Percentiles rank a stretch among this genome's conserved stretches.
Conservation (phyloP, 441 rosid genomes). For the Euphorbia corollata region DNA sequence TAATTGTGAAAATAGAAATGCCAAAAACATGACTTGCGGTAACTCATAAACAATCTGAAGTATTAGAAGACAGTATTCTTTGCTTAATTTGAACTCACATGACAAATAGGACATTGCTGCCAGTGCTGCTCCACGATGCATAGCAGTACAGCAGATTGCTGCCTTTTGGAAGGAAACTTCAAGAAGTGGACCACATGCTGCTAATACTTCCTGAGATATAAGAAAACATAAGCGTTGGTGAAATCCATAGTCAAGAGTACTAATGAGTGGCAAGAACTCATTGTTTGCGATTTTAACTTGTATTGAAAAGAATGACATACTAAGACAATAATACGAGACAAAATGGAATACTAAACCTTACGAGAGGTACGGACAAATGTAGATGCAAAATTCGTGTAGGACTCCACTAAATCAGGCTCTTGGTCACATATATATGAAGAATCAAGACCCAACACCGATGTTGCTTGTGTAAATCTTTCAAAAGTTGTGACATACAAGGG, state of each 20-base stretch:
- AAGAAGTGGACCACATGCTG: conserved; percentile 68
- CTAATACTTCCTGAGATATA: conserved; percentile 62
- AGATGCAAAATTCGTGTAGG: conserved; percentile 84
- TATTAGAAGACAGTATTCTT: background rate
- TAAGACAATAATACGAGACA: conserved; percentile 1
- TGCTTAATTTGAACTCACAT: conserved; percentile 35
- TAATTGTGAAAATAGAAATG: background rate
- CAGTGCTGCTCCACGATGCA: conserved; percentile 96
- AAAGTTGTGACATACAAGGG: conserved; percentile 68
- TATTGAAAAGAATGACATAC: conserved; percentile 6
- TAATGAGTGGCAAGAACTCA: conserved; percentile 8
- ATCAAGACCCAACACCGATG: conserved; percentile 76
- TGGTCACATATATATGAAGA: conserved; percentile 95
- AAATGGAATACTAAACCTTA: conserved; percentile 48
- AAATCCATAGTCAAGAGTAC: conserved; percentile 10
- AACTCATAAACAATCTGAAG: background rate
- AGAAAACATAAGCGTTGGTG: conserved; percentile 20
- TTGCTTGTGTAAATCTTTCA: conserved; percentile 77
- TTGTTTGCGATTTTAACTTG: conserved; percentile 4
- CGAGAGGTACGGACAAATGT: conserved; percentile 63
- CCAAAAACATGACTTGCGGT: background rate
- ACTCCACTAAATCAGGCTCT: conserved; percentile 98
- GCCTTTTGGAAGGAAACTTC: conserved; percentile 94
- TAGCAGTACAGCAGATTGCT: conserved; percentile 94
- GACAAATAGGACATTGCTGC: conserved; percentile 95